Conservation (phyloP, 805 yeast genomes). For the Starmerella bacillaris region DNA sequence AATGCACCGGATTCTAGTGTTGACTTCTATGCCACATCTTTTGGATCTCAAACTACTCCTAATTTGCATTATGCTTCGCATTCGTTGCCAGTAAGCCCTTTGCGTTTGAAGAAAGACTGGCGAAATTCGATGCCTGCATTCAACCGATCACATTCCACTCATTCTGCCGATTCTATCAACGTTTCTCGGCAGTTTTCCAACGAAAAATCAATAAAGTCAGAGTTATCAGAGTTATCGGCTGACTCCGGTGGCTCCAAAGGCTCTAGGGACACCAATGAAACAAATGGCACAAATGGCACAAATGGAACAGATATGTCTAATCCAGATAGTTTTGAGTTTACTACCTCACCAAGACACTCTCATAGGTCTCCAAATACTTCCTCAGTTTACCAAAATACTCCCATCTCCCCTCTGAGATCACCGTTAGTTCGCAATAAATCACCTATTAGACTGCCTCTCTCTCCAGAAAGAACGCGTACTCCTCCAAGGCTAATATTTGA, state of each 20-base stretch:
- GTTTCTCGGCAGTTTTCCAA: too few relatives aligned
- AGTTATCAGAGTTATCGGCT: not conserved
- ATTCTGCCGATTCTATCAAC: too few relatives aligned
- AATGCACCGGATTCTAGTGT: not conserved
- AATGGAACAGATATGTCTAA: not conserved
- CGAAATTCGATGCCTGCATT: too few relatives aligned
- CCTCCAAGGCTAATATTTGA: constrained; percentile 7
- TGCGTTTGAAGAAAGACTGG: too few relatives aligned
- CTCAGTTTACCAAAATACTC: not conserved
- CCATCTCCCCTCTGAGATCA: not conserved
- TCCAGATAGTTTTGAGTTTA: not conserved
- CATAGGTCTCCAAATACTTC: not conserved
- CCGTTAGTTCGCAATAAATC: not conserved
- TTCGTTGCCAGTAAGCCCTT: not conserved
- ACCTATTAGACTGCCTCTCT: not conserved
- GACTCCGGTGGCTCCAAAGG: not conserved
- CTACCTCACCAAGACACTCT: not conserved
- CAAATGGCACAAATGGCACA: not conserved
- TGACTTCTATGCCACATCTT: not conserved
- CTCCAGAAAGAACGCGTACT: not conserved
- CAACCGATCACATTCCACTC: too few relatives aligned
- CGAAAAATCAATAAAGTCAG: too few relatives aligned
- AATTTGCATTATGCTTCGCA: not conserved
- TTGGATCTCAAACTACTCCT: not conserved
- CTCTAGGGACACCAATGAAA: not conserved